Conservation (phyloP, 768 basidiomycete species). For the Symmetrospora coprosmae region DNA sequence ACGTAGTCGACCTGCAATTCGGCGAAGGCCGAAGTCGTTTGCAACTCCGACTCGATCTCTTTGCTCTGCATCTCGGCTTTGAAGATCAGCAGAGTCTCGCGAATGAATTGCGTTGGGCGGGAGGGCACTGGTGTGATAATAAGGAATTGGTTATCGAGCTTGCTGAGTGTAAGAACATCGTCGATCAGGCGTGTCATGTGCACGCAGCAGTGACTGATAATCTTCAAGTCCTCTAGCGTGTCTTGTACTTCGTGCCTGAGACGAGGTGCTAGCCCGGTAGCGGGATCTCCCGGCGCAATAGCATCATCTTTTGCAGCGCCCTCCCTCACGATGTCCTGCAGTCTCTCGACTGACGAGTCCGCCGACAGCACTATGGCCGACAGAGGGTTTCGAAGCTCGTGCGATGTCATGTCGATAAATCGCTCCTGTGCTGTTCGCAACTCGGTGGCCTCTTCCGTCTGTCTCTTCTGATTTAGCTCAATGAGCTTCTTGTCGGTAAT, state of each 20-base stretch:
- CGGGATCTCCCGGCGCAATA: no score
- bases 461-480: background rate
- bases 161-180: slow-evolving; percentile 8
- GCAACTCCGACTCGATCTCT: slow-evolving; percentile 1
- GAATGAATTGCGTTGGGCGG: slow-evolving; percentile 8
- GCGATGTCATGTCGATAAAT: slow-evolving; percentile 16
- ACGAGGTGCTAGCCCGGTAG: no score
- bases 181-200: slow-evolving; percentile 20
- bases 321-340: background rate
- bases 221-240: slow-evolving; percentile 10
- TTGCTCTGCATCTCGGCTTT: slow-evolving; percentile 11
- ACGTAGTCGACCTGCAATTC: slow-evolving; percentile 8
- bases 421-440: slow-evolving; percentile 8
- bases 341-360: slow-evolving; percentile 1
- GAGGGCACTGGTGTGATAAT: slow-evolving; percentile 10
- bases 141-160: slow-evolving; percentile 16
- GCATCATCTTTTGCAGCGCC: background rate
- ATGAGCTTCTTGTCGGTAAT: slow-evolving; percentile 9
- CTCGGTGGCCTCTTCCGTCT: slow-evolving; percentile 10
- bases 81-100: slow-evolving; percentile 8
- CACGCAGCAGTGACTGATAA: slow-evolving; percentile 17
- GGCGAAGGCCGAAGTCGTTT: slow-evolving; percentile 3
- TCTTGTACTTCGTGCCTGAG: background rate
- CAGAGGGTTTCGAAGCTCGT: slow-evolving; percentile 1
- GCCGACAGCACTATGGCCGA: slow-evolving; percentile 14